Conservation (phyloP, 1,284 basidiomycete genomes). For the Cutaneotrichosporon sp. region DNA sequence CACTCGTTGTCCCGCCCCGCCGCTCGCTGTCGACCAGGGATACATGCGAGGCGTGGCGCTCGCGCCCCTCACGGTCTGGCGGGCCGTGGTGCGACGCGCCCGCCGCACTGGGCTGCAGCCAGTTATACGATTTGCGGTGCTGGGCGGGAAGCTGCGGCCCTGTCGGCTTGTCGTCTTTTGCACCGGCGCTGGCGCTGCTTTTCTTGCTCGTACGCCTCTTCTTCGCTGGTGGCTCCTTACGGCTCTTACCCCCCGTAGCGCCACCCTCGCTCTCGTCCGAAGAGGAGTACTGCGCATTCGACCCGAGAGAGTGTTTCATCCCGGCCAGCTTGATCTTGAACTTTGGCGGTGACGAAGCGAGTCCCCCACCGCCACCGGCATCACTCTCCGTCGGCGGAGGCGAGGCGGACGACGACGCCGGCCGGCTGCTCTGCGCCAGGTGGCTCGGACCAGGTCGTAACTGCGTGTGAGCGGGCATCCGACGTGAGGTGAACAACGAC, state of each 20-base stretch:
- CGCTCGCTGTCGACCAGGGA: constrained; percentile 3
- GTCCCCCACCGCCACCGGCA: constrained; percentile 5
- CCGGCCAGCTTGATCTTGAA: constrained; percentile 32
- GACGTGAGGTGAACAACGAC: background rate
- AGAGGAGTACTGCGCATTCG: constrained; percentile 31
- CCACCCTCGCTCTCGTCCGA: constrained; percentile 21
- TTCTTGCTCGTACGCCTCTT: constrained; percentile 7
- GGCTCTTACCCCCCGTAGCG: too few species aligned
- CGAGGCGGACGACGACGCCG: background rate
- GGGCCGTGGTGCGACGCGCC: constrained; percentile 41
- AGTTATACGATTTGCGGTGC: constrained; percentile 40
- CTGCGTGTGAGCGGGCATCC: background rate
- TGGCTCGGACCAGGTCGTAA: constrained; percentile 9
- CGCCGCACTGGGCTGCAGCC: constrained; percentile 35
- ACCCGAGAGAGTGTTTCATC: constrained; percentile 20
- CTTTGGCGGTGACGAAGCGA: constrained; percentile 34
- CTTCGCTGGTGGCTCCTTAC: constrained; percentile 10
- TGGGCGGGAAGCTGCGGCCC: constrained; percentile 10
- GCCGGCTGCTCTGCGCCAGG: background rate
- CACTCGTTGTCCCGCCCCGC: background rate
- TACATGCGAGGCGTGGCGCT: background rate
- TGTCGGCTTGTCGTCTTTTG: background rate
- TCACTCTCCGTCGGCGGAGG: background rate
- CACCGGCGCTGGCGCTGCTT: background rate
- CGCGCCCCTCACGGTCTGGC: constrained; percentile 22